Base-by-base conservation (phyloP, 2,329 filamentous ascomycete species). In the Colletotrichum noveboracense region DNA sequence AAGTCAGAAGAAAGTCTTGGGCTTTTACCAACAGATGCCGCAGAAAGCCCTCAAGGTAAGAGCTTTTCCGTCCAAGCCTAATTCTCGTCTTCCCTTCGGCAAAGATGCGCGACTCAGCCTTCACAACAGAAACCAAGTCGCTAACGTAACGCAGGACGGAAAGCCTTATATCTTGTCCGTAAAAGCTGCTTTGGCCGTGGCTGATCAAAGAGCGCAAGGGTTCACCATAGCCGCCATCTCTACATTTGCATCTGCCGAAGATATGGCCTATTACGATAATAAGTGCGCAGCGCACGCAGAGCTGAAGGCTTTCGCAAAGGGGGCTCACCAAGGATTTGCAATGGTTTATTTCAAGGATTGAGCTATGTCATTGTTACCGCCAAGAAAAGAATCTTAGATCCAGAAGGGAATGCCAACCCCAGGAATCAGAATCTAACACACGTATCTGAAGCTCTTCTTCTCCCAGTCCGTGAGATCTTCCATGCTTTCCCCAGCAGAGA, bases 201-300 rank as follows among this genome's bases (percentile, higher is more conserved):
- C 87, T 4, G 91, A 93, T 76, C 85, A 88, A 6, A 88, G 91
- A 6, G 88, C 85, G 73, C 88, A 92, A 78, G 92, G 91, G 6
- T 93, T 87, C 82, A 93, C 89, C 3, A 73, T 93, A 52, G 86
- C 88, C 1, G 89, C 89, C 0, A 87, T 90, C 66, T 91, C 89
- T 2, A 87, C 87, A 0, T 93, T 93, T 77, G 85, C 86, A 3
- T 90, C 87, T 1, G 78, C 88, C 26, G 90, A 90, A 5, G 92
- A 93, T 71, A 91, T 93, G 87, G 85, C 88, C 18, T 93, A 89
- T 79, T 93, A 93, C 79, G 92, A 93, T 78, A 86, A 86, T 3
- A 85, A 82, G 43, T 85, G 83, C 52, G 75, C 78, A 1, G 82
- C 82, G 0, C 84, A 85, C 36, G 78, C 78, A 1, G 79, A 84